Base-by-base conservation (phyloP, 441 rosid species). In the Adansonia gregorii region DNA sequence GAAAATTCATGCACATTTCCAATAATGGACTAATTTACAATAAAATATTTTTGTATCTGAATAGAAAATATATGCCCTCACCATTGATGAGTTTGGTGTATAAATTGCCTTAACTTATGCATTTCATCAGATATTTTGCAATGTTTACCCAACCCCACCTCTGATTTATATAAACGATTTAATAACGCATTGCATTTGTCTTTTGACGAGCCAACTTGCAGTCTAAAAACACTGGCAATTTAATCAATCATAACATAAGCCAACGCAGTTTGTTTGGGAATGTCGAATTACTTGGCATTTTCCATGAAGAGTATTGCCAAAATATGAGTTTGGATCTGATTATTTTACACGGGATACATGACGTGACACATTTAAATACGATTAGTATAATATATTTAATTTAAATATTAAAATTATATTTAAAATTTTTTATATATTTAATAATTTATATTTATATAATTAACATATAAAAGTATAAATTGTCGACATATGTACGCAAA, bases 221-320 rank as follows among this genome's bases (percentile, higher is more conserved):
- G 35, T 27, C 35, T 27, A 27, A 27, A 2, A 2, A 27, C 35
- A 2, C 35, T 27, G 35, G 2, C 35, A 27, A 27, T 27, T 27
- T 27, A 27, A 27, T 27, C 2, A 27, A 27, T 27, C 35, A 27
- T 27, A 27, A 27, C 35, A 27, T 1, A 27, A 27, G 2, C 35
- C 71, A 39, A 9, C n/a, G 66, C 27, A 41, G 14, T 8, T 43
- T 51, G 14, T 67, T 45, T 39, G 27, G 15, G 51, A 66, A 43
- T 66, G 52, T 67, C 52, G 71, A 52, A 27, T 45, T 67, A 22
- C 52, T 67, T 67, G 52, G 31, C 71, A 66, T 27, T 41, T 67
- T 43, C 24, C 52, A 0, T 7, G 35, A 1, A 17, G 51, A 67
- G 12, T 67, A 14, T 6, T 63, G 46, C 67, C 67, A 63, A 63